Conservation (phyloP, 345 rosid genomes). For the Dipteronia sinensis region DNA sequence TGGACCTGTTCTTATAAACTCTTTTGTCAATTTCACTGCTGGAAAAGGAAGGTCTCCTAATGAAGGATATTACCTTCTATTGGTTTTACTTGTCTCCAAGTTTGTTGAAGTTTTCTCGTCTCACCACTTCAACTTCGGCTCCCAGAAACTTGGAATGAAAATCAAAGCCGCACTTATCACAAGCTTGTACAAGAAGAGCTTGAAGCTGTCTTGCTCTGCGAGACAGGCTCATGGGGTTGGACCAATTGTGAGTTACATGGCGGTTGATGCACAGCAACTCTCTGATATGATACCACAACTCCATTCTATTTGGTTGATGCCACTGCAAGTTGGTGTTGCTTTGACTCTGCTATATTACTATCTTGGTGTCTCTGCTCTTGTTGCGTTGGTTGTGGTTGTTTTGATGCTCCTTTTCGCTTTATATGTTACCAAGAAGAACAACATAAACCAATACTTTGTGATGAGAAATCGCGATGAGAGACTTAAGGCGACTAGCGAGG, state of each 20-base stretch:
- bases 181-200: conserved; percentile 74
- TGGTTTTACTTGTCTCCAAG: conserved; percentile 70
- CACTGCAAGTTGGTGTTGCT: conserved; percentile 69
- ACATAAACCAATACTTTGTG: conserved; percentile 56
- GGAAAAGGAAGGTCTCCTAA: conserved; percentile 67
- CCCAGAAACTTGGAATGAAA: conserved; percentile 93
- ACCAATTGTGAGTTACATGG: conserved; percentile 97
- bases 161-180: conserved; percentile 79
- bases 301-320: conserved; percentile 89
- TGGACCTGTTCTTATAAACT: conserved; percentile 81
- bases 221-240: conserved; percentile 96
- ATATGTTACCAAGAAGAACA: conserved; percentile 61
- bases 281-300: conserved; percentile 95
- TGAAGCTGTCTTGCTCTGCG: conserved; percentile 74
- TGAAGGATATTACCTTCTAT: conserved; percentile 86
- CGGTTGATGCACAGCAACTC: conserved; percentile 95
- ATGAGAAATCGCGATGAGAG: conserved; percentile 81
- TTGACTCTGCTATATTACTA: conserved; percentile 61
- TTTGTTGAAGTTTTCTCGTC: conserved; percentile 68
- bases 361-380: conserved; percentile 60
- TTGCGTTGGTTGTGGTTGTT: conserved; percentile 53
- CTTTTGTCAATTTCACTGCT: conserved; percentile 76
- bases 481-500: conserved; percentile 90
- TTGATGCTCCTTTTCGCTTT: conserved; percentile 49
- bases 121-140: conserved; percentile 85